Evolutionary conservation across 2,329 filamentous ascomycete genomes (phyloP), one percentile per base, ranked within the genome.

Genomic region (Aspergillus uvarum): DNA sequence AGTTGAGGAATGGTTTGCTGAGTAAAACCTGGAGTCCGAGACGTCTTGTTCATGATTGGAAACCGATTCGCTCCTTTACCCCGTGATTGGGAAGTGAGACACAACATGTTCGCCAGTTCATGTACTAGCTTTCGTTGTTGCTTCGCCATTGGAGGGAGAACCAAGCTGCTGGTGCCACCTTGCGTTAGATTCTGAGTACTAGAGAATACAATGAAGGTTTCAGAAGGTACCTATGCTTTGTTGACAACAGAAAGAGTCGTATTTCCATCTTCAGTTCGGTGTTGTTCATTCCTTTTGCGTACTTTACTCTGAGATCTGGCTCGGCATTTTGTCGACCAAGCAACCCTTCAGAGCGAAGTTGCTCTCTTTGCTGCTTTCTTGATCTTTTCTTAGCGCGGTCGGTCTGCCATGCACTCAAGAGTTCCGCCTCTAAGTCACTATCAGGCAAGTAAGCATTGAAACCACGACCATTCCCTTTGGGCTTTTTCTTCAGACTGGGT

Each of bases 111-210:
- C 12, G 91, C 92, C 44, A 96, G 76, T 60, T 91, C 85, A 73
- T 99, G 95, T 19, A 98, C 82, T 5, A 87, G 79, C 72, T 91
- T 93, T 53, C 95, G 88, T 44, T 88, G 84, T 49, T 83, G 77
- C 62, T 92, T 91, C 59, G 91, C 87, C 87, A 98, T 96, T 0
- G 94, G 91, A 3, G 94, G 91, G 24, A 98, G 80, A 4, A 86
- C 80, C 5, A 95, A 81, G 50, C 90, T 92, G 64, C 31, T 56
- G 6, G 19, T 16, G n/a, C 42, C 31, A 14, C 35, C n/a, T 16
- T 35, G 5, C 14, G 10, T 47, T 19, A 26, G 29, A 22, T 22
- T 21, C 42, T 44, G 8, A 16, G 8, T 8, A n/a, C 38, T 16
- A 10, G 32, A 44, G 1, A 2, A 44, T 44, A 44, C 1, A 35